Base-by-base conservation (phyloP, 2,329 filamentous ascomycete genomes). In the Gliomastix tumulicola region DNA sequence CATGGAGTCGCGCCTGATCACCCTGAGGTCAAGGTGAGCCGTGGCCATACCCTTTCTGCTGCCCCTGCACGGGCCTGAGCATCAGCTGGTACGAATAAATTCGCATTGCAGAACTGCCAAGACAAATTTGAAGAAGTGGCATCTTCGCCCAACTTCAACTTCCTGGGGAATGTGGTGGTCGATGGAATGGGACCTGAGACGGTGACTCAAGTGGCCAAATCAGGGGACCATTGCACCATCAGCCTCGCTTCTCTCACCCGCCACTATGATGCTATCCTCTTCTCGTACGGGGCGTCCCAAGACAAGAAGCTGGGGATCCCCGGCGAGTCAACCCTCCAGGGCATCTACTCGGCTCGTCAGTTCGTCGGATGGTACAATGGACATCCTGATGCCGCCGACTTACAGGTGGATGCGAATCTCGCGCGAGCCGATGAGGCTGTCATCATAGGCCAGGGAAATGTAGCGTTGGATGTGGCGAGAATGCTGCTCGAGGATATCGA, bases 321-420 rank as follows among this genome's bases (percentile, higher is more conserved):
- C 0, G 89, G 90, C 8, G 92, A 98, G 52, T 72, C 81, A 4
- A 58, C 62, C 6, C 63, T 92, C 7, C 67, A 71, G 19, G 87
- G 86, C 4, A 79, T 97, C 15, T 83, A 88, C 55, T 95, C 89
- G 7, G 92, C 92, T 3, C 78, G 92, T 20, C 83, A 88, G 27
- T 96, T 97, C 56, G 92, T 98, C 2, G 92, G 89, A 15, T 98
- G 92, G 92, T 98, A 98, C 60, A 98, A 98, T 58, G 92, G 92
- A 4, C 71, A 95, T 4, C 92, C 92, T 0, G 85, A 94, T 48
- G 85, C 85, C 53, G 74, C 82, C 16, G 60, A 74, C 47, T 64
- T 95, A 7, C 66, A 74, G n/a, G 85, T 88, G 0, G 76, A 88
- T 51, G 85, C 88, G 0, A 76, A 88, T 51, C 70, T 97, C 19